These are phyloP conservation scores for Pouteria campechiana DNA, from an alignment of 179 eudicot genomes.

Conservation along the genomic window DNA sequence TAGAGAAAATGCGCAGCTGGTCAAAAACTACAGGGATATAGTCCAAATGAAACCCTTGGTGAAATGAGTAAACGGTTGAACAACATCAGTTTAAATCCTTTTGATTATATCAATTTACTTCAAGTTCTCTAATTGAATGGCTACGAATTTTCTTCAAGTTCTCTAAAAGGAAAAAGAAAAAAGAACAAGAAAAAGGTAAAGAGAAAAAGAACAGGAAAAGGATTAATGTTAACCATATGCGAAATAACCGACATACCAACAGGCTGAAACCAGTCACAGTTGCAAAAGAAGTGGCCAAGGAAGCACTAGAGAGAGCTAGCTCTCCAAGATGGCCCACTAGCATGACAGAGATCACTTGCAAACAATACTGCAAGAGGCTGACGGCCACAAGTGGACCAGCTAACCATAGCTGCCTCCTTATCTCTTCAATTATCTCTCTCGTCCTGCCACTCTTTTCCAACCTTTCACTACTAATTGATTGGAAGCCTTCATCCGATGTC, in stretches of 20 bases:
- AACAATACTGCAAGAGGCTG: slow-evolving; percentile 26
- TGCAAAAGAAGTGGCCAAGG: slow-evolving; percentile 44
- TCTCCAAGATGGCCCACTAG: slow-evolving; percentile 50
- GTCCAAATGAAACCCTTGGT: too few relatives aligned
- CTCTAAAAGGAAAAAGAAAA: neutral
- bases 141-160: too few relatives aligned
- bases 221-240: too few relatives aligned
- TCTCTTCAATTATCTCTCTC: slow-evolving; percentile 18
- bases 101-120: too few relatives aligned
- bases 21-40: too few relatives aligned
- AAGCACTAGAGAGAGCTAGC: slow-evolving; percentile 39
- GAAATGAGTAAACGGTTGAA: too few relatives aligned
- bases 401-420: slow-evolving; percentile 39
- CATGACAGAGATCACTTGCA: slow-evolving; percentile 43
- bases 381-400: slow-evolving; percentile 40
- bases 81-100: too few relatives aligned
- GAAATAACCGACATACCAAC: slow-evolving; percentile 39
- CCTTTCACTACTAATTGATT: too few relatives aligned
- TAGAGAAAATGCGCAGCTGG: too few relatives aligned
- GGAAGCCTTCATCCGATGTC: neutral
- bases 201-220: too few relatives aligned
- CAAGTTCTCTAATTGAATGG: too few relatives aligned
- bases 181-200: neutral
- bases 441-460: neutral
- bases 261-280: slow-evolving; percentile 42